These are phyloP conservation scores for Geranium rotundifolium DNA, from an alignment of 345 rosid species.

Conservation along the genomic window DNA sequence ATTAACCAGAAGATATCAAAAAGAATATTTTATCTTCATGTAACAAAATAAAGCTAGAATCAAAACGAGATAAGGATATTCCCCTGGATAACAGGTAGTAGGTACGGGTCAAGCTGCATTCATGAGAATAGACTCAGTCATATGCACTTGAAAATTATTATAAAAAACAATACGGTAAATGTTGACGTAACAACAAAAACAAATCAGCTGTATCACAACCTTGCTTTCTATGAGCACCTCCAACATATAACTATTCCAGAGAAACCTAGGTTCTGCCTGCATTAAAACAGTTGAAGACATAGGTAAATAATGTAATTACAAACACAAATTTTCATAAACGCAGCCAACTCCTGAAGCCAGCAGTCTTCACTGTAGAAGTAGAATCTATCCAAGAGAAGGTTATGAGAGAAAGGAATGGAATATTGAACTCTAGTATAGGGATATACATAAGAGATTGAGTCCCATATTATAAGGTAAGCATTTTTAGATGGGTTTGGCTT, in stretches of 20 bases:
- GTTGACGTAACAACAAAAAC: conserved; percentile 3
- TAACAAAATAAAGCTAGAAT: conserved; percentile 14
- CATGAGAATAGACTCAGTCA: conserved; percentile 12
- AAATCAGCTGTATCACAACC: conserved; percentile 27
- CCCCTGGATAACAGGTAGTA: conserved; percentile 93
- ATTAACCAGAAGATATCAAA: background rate
- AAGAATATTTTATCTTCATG: background rate
- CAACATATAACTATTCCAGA: conserved; percentile 95
- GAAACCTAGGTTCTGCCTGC: conserved; percentile 98
- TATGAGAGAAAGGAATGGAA: background rate
- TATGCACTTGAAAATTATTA: conserved; percentile 3
- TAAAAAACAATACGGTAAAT: background rate
- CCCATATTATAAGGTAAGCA: too few species aligned
- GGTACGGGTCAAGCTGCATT: conserved; percentile 83
- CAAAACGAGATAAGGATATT: conserved; percentile 57
- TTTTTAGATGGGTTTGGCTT: too few species aligned
- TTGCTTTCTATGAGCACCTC: conserved; percentile 87
- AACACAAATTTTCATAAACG: background rate
- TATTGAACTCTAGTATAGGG: too few species aligned
- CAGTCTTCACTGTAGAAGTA: background rate
- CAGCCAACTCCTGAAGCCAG: conserved; percentile 1
- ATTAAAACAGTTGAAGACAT: conserved; percentile 9
- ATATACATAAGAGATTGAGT: too few species aligned
- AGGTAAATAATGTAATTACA: background rate
- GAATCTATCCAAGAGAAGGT: background rate